Percentiles rank a stretch among this genome's conserved stretches.
Conservation (phyloP, 352 stramenopile genomes). For the Phytophthora parvispora region DNA sequence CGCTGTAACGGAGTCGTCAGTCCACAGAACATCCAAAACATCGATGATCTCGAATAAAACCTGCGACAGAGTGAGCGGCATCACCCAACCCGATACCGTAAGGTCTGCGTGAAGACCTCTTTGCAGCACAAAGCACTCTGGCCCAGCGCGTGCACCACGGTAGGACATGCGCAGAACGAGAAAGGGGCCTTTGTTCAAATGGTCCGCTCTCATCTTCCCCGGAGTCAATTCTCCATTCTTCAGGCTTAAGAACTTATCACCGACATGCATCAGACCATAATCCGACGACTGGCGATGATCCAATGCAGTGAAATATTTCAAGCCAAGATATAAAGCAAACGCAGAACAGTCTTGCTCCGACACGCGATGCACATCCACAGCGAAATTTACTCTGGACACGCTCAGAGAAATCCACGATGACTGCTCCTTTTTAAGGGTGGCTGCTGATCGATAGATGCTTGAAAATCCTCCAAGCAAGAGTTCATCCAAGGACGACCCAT, state of each 20-base stretch:
- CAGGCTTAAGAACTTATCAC: slow-evolving; percentile 85
- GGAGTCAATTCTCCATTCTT: slow-evolving; percentile 82
- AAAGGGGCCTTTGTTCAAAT: slow-evolving; percentile 66
- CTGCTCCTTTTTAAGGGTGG: slow-evolving; percentile 59
- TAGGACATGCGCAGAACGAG: slow-evolving; percentile 75
- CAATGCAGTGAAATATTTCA: slow-evolving; percentile 68
- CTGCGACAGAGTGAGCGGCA: slow-evolving; percentile 77
- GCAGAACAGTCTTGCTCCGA: slow-evolving; percentile 68
- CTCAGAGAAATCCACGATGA: slow-evolving; percentile 84
- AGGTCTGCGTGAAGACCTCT: slow-evolving; percentile 70
- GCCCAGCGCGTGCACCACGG: slow-evolving; percentile 48
- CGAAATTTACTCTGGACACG: slow-evolving; percentile 64
- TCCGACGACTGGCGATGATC: slow-evolving; percentile 81
- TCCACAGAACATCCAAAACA: slow-evolving; percentile 78
- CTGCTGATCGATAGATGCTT: slow-evolving; percentile 65
- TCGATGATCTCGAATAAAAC: slow-evolving; percentile 83
- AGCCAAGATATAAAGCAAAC: slow-evolving; percentile 67
- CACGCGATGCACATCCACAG: slow-evolving; percentile 74
- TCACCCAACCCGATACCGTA: slow-evolving; percentile 81
- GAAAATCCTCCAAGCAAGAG: slow-evolving; percentile 80
- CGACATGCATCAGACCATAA: slow-evolving; percentile 82
- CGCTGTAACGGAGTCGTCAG: slow-evolving; percentile 20
- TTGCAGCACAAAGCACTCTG: slow-evolving; percentile 68
- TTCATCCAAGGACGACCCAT: slow-evolving; percentile 48
- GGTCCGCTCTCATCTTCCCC: slow-evolving; percentile 75